Base-by-base conservation (phyloP, 1,284 basidiomycete genomes). In the Ustilago loliicola region DNA sequence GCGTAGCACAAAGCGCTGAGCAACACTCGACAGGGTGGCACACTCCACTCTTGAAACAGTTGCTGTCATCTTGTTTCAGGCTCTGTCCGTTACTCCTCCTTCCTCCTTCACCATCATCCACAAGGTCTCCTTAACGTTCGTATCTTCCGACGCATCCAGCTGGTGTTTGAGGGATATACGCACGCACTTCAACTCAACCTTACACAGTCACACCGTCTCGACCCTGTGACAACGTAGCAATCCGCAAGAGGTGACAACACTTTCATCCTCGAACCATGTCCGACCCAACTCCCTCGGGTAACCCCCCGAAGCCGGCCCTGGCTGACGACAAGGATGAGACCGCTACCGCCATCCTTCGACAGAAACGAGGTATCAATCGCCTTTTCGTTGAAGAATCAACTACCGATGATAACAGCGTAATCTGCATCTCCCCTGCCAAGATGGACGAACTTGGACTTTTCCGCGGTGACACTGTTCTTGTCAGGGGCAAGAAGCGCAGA, bases 401-500 rank as follows among this genome's bases (percentile, higher is more conserved):
- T 27, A 85, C 85, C 6, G 86, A 87, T 58, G 86, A 87, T 70
- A 86, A 86, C 79, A 87, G 87, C 91, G 96, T 98, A 78, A 96
- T 95, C 56, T 96, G 94, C 47, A 90, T 99, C 51, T 94, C 96
- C 88, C 95, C 96, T 59, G 92, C 92, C 45, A 99, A 97, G 56
- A 98, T 99, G 96, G 97, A 99, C 88, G 88, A 90, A 23, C 91
- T 99, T 54, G 92, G 92, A 68, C 91, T 99, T 60, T 99, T 99
- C 91, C 91, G 95, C 67, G 95, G 95, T 54, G 95, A 98, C 87
- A 96, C 84, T 8, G 66, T 83, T n/a, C 60, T 86, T 8, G 61
- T 85, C 45, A 70, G 82, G 9, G 95, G 95, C 61, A 98, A 98
- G 91, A 96, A 96, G 89, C 92, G 96, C 85, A 92, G 92, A 80